These are phyloP conservation scores for Trichoderma hamatum DNA, from an alignment of 2,329 filamentous ascomycete genomes.

Conservation along the genomic window DNA sequence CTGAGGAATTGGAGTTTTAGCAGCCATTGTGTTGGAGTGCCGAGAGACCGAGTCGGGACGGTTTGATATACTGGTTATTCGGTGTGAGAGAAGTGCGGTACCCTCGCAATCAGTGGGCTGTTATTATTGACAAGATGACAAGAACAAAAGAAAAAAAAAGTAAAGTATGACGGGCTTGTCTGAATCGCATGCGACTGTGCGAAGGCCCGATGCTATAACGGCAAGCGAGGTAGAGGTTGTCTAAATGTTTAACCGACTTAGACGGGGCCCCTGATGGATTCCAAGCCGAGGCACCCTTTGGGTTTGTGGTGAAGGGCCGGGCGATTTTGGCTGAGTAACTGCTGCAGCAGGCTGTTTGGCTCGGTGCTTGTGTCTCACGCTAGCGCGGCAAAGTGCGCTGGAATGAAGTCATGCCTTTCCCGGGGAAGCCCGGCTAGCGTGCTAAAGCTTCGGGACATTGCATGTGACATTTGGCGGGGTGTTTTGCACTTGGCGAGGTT, in stretches of 20 bases:
- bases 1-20: slow-evolving; percentile 72
- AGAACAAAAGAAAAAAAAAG: neutral
- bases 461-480: slow-evolving; percentile 36
- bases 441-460: slow-evolving; percentile 26
- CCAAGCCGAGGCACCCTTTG: slow-evolving; percentile 26
- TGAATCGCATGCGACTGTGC: slow-evolving; percentile 16
- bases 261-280: slow-evolving; percentile 21
- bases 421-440: slow-evolving; percentile 13
- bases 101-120: neutral
- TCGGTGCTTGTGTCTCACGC: slow-evolving; percentile 15
- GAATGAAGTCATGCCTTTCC: slow-evolving; percentile 34
- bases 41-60: neutral
- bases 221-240: neutral
- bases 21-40: slow-evolving; percentile 37
- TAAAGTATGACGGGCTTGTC: neutral
- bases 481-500: neutral
- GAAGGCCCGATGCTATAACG: slow-evolving; percentile 9
- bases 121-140: neutral
- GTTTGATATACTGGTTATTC: neutral
- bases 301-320: slow-evolving; percentile 5
- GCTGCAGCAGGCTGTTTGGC: neutral
- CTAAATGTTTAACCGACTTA: slow-evolving; percentile 4
- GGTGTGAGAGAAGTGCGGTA: neutral
- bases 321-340: neutral
- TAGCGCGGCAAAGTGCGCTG: slow-evolving; percentile 20